phyloP scores from a whole-genome alignment of 345 rosid species.

The Angophora floribunda region DNA sequence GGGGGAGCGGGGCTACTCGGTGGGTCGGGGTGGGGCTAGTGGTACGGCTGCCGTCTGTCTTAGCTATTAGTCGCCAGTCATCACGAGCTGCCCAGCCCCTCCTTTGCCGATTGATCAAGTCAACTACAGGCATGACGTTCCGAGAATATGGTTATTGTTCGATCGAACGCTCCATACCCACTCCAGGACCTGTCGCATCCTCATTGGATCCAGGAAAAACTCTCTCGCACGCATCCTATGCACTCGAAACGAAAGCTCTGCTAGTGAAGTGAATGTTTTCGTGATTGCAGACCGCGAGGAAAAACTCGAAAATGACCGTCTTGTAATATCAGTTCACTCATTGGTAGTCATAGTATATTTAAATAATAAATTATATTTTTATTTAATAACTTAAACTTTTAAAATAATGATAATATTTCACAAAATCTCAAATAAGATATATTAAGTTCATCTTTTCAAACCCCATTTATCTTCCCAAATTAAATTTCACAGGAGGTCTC shows the following conservation, averaged over 20 bases:
- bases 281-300: not conserved
- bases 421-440: no score
- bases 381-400: no score
- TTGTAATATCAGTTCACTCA: fast-evolving
- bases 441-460: no score
- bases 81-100: not conserved
- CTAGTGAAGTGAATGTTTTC: not conserved
- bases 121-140: not conserved
- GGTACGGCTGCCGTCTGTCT: not conserved
- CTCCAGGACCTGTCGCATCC: not conserved
- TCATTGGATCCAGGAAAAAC: not conserved
- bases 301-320: not conserved
- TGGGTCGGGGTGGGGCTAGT: not conserved
- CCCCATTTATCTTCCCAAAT: no score
- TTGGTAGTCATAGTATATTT: no score
- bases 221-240: not conserved
- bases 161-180: not conserved
- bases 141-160: not conserved
- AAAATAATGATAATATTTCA: no score
- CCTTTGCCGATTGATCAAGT: not conserved
- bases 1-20: not conserved
- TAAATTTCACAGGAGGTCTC: no score
- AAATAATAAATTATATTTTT: no score
- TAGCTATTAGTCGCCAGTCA: not conserved
- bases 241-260: not conserved